Evolutionary conservation across 164 flowering plant genomes (phyloP), one percentile per base, ranked within the genome.

Genomic region (Cinnamomum chago): DNA sequence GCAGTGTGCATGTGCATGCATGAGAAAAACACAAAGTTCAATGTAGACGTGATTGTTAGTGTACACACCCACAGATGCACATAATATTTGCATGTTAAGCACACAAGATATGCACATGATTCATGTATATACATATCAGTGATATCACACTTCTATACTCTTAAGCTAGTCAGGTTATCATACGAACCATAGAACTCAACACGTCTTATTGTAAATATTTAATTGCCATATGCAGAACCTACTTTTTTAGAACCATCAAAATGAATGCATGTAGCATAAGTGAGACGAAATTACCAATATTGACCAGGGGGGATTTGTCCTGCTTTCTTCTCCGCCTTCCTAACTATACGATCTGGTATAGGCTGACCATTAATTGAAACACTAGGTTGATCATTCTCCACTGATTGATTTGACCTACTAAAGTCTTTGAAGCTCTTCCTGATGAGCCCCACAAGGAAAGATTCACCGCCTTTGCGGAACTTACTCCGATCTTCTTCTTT

Each of bases 311-410:
- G 86, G 73, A 96, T 82, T 14, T 89, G 86, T 70, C 99, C 99
- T 50, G 99, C 97, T 30, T 83, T 76, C 84, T 92, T 96, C 76
- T 94, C 94, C 60, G 98, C 99, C 78, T 86, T 96, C 85, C 84
- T 94, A 64, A 96, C 73, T 74, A 86, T 67, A 25, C 86, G 87
- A 79, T 88, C 91, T 28, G 92, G 81, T 79, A 96, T 82, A 62
- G 79, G 77, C 51, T 86, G 88, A 30, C 97, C 97, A 75, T 96
- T 96, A 5, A 96, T 76, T 11, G 83, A 79, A 51, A 96, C 90
- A 78, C 70, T 83, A 30, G 77, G 55, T 73, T 74, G 88, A 11
- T 67, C 84, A 71, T 73, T 79, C 70, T 84, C 88, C 62, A 52
- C 65, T 2, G 60, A 64, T 52, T 80, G 84, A 78, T 68, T 77